Percentiles rank a stretch among this genome's conserved stretches.
Conservation (phyloP, 768 basidiomycete genomes). For the Suillus subluteus region DNA sequence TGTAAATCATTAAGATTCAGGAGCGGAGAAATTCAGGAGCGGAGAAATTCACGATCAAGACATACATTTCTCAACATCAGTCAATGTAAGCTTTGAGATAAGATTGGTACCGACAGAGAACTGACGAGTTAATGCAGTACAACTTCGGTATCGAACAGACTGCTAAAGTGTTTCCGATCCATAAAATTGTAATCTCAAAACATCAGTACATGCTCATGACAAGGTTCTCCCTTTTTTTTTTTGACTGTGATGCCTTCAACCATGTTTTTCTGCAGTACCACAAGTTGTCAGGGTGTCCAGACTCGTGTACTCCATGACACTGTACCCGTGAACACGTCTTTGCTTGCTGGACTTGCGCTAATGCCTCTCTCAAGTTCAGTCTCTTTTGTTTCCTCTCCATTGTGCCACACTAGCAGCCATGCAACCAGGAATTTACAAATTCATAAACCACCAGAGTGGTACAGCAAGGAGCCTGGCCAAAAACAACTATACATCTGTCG, state of each 20-base stretch:
- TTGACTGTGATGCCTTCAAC: background rate
- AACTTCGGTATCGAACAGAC: background rate
- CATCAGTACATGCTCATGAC: background rate
- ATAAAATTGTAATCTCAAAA: background rate
- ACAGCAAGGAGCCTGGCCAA: slow-evolving; percentile 34
- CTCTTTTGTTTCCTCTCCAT: background rate
- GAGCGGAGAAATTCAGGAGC: too few relatives aligned
- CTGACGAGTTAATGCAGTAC: background rate
- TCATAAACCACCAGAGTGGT: slow-evolving; percentile 27
- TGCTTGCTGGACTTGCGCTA: background rate
- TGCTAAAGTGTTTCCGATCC: background rate
- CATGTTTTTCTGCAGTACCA: background rate
- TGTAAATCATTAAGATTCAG: background rate
- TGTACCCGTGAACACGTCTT: background rate
- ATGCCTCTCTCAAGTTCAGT: background rate
- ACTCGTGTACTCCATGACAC: background rate
- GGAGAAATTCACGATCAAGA: background rate
- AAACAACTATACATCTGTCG: slow-evolving; percentile 17
- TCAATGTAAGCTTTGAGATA: background rate
- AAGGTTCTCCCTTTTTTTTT: background rate
- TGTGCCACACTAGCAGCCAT: slow-evolving; percentile 14
- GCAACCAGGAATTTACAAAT: slow-evolving; percentile 35
- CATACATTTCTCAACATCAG: background rate
- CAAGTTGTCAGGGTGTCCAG: background rate
- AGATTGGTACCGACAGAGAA: background rate